Evolutionary conservation across 1,284 basidiomycete genomes (phyloP).

Genomic region (Ustilago shanxiensis): DNA sequence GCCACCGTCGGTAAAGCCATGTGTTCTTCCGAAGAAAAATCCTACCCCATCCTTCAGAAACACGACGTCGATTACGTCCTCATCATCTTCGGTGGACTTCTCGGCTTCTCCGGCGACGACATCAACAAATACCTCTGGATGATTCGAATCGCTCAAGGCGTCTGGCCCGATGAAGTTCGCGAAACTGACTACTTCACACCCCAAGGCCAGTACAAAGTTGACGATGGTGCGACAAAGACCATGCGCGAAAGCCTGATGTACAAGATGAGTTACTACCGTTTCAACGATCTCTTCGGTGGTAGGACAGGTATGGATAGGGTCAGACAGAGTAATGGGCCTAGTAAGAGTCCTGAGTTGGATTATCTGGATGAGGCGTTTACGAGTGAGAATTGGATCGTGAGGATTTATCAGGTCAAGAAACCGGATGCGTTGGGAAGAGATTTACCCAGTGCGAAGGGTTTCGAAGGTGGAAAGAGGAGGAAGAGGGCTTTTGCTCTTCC

Average conservation of each 20-base stretch:
- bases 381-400: conserved; percentile 71
- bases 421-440: conserved; percentile 91
- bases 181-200: conserved; percentile 94
- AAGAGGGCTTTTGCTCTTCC: conserved; percentile 43
- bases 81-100: conserved; percentile 94
- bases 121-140: conserved; percentile 95
- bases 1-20: conserved; percentile 76
- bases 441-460: conserved; percentile 78
- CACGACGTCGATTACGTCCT: conserved; percentile 99
- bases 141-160: conserved; percentile 94
- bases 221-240: conserved; percentile 84
- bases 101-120: conserved; percentile 98
- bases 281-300: conserved; percentile 71
- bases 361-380: conserved; percentile 69
- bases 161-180: conserved; percentile 98
- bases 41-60: conserved; percentile 94
- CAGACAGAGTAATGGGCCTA: conserved; percentile 52
- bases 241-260: conserved; percentile 95
- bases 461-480: conserved; percentile 87
- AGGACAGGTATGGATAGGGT: conserved; percentile 64
- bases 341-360: conserved; percentile 57
- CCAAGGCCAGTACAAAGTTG: conserved; percentile 93
- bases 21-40: conserved; percentile 91
- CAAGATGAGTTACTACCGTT: conserved; percentile 70
- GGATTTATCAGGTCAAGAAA: conserved; percentile 96